Percentiles rank a stretch among this genome's conserved stretches.
Conservation (phyloP, 106 monocot species). For the Allium fistulosum region DNA sequence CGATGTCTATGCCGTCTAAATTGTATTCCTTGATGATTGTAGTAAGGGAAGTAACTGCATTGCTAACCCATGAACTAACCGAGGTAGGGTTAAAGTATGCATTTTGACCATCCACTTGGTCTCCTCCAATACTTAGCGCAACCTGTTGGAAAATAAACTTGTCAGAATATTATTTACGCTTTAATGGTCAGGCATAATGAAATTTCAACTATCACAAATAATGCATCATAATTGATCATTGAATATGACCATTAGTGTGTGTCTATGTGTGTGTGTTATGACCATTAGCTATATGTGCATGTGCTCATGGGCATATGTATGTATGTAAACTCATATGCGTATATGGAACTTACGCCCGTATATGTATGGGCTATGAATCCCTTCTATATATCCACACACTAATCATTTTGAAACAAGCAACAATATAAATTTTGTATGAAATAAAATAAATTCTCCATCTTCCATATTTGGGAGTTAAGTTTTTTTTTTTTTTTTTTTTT, state of each 20-base stretch:
- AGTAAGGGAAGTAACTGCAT: slow-evolving; percentile 32
- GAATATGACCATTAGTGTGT: neutral
- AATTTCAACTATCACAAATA: neutral
- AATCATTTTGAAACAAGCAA: neutral
- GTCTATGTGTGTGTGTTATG: neutral
- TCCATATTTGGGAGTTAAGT: neutral
- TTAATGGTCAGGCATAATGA: neutral
- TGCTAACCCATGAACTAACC: slow-evolving; percentile 32
- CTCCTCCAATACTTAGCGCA: slow-evolving; percentile 11
- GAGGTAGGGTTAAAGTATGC: slow-evolving; percentile 28
- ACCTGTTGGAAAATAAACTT: neutral
- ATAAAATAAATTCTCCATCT: neutral
- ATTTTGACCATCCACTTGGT: neutral
- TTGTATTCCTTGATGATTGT: slow-evolving; percentile 27
- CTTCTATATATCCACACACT: neutral
- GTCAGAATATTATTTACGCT: neutral
- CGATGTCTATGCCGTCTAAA: slow-evolving; percentile 45
- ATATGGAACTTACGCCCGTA: neutral
- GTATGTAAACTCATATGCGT: neutral
- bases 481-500: neutral
- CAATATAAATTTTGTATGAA: neutral
- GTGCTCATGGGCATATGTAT: neutral
- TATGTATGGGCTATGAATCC: neutral
- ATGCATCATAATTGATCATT: neutral
- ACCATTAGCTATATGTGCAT: too few relatives aligned